Evolutionary conservation across 1,139 yeast genomes (phyloP).

Genomic region (Hanseniaspora sp.): DNA sequence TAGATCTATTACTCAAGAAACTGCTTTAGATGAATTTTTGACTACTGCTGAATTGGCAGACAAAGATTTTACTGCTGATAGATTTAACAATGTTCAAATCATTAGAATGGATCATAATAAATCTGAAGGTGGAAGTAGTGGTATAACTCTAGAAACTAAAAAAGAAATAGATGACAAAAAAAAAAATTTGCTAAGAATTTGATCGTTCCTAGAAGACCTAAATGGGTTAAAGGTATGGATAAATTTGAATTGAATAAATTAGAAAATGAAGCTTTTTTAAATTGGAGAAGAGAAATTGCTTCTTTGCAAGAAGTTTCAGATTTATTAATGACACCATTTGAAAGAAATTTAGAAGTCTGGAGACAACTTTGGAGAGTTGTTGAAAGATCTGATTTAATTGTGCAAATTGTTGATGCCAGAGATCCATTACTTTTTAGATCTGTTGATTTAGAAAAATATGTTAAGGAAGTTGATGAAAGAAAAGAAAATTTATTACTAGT

Average conservation of each 20-base stretch:
- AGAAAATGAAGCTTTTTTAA: constrained; percentile 82
- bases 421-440: constrained; percentile 87
- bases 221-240: constrained; percentile 66
- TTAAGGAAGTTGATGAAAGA: constrained; percentile 54
- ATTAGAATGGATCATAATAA: constrained; percentile 58
- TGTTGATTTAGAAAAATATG: constrained; percentile 76
- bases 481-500: constrained; percentile 75
- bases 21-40: constrained; percentile 85
- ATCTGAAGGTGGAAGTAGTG: constrained; percentile 34
- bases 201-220: constrained; percentile 91
- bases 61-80: constrained; percentile 90
- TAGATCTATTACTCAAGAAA: constrained; percentile 89
- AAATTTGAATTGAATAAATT: constrained; percentile 69
- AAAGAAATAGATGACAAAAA: constrained; percentile 53
- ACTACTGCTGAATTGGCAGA: constrained; percentile 92
- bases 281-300: constrained; percentile 89
- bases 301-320: constrained; percentile 66
- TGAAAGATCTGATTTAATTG: constrained; percentile 86
- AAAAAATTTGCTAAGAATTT: constrained; percentile 63
- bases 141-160: constrained; percentile 59
- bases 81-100: constrained; percentile 70
- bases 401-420: constrained; percentile 96
- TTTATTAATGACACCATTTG: constrained; percentile 86
- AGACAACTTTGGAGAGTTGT: constrained; percentile 97
- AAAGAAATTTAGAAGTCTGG: constrained; percentile 96